Conservation (phyloP, 2,329 filamentous ascomycete genomes). For the Cladosporium oxysporum region DNA sequence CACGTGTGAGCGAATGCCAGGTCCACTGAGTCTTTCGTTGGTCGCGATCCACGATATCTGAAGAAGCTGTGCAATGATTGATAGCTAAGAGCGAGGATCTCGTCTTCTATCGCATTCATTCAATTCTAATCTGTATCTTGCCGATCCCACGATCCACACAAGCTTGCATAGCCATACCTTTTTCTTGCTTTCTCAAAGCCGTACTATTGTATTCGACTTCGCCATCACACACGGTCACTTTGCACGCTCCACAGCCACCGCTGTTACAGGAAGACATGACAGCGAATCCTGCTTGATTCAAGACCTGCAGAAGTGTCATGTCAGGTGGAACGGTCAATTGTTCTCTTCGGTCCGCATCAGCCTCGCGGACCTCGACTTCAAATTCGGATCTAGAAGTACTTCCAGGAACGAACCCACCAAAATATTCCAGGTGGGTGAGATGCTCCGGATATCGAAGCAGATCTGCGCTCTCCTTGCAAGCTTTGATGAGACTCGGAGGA, state of each 20-base stretch:
- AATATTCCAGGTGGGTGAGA: constrained; percentile 64
- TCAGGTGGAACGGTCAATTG: constrained; percentile 48
- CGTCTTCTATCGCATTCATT: background rate
- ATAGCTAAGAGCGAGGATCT: background rate
- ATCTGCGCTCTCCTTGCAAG: constrained; percentile 44
- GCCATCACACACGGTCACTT: constrained; percentile 42
- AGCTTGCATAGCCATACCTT: constrained; percentile 39
- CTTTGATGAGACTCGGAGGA: constrained; percentile 58
- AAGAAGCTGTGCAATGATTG: too few species aligned
- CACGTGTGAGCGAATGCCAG: background rate
- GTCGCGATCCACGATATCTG: too few species aligned
- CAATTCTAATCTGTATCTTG: background rate
- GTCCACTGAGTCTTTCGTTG: too few species aligned
- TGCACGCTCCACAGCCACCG: constrained; percentile 49
- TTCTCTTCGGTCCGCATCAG: constrained; percentile 27
- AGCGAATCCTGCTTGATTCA: constrained; percentile 47
- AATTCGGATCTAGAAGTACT: background rate
- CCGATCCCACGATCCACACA: constrained; percentile 39
- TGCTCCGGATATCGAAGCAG: constrained; percentile 48
- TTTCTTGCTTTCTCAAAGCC: constrained; percentile 39
- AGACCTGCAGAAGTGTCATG: constrained; percentile 44
- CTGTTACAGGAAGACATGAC: constrained; percentile 47
- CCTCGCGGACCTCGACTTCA: background rate
- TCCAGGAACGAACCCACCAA: constrained; percentile 45
- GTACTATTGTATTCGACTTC: constrained; percentile 44